phyloP scores from a whole-genome alignment of 2,329 filamentous ascomycete species.

The Didymella exigua region DNA sequence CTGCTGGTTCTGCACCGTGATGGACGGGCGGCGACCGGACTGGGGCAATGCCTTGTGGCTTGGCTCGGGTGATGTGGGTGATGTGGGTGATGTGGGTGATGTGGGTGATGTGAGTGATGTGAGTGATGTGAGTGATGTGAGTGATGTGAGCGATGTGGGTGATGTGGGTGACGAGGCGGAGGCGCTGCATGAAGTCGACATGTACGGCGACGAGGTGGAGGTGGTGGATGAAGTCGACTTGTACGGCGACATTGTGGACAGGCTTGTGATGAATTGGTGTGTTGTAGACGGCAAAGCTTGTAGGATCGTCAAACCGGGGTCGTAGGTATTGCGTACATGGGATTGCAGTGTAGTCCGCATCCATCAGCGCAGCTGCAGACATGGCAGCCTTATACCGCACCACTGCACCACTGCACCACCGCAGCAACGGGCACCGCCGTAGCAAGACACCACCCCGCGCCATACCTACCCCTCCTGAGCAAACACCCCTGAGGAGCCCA shows the following conservation, averaged over 20 bases:
- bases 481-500: neutral
- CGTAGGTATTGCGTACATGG: too few species aligned
- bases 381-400: neutral
- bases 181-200: neutral
- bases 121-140: constrained; percentile 2
- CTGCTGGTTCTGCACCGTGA: constrained; percentile 16
- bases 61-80: neutral
- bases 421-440: too few species aligned
- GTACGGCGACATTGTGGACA: too few species aligned
- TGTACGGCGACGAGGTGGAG: neutral
- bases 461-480: constrained; percentile 16
- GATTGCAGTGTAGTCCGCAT: neutral
- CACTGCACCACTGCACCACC: neutral
- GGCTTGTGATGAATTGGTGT: too few species aligned
- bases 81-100: constrained; percentile 7
- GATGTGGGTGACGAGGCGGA: neutral
- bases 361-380: neutral
- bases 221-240: too few species aligned
- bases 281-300: too few species aligned
- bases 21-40: neutral
- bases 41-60: neutral
- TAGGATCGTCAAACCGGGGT: too few species aligned
- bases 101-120: constrained; percentile 1
- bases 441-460: constrained; percentile 15
- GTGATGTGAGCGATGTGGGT: constrained; percentile 4